Evolutionary conservation across 2,329 filamentous ascomycete genomes (phyloP), one percentile per base, ranked within the genome.

Genomic region (Neurospora sp.): DNA sequence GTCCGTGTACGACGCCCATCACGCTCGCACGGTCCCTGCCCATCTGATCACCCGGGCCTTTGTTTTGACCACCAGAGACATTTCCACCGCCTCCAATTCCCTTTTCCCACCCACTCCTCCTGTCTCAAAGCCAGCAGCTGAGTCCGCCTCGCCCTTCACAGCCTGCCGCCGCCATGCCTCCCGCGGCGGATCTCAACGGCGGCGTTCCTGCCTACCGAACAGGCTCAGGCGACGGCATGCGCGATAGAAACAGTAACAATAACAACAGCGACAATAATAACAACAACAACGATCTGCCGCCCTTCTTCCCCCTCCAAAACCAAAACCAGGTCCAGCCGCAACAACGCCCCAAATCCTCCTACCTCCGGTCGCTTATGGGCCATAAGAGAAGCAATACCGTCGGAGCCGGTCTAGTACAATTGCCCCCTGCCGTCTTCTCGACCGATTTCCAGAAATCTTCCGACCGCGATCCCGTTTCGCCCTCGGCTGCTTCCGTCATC

Each of bases 291-390:
- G 68, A 67, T 8, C 65, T 52, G 67, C 62, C 67, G 39, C 28
- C 68, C 66, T 62, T 62, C 52, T 62, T 62, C 19, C 71, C 66
- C n/a, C 71, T 71, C 68, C 81, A 83, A 17, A 62, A 62, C 52
- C 52, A 62, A 10, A 62, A 62, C 23, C 52, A 62, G 52, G 17
- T 62, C 52, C 52, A 62, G 23, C 23, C 52, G 23, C 52, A 62
- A 72, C 81, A 83, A 68, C 78, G 83, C 62, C 80, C 82, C 70
- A 86, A 83, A 75, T 84, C 84, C 1, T 84, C 81, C 19, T 83
- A 85, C 46, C 76, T 87, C 67, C 82, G 81, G 71, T 83, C 82
- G 8, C 82, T 87, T 73, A 83, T 86, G 66, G 80, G 84, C 71
- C 81, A 84, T 70, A 82, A 82, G 57, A 74, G 75, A 69, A 84